phyloP scores from a whole-genome alignment of 805 yeast genomes.

The Cyberlindnera galapagoensis region DNA sequence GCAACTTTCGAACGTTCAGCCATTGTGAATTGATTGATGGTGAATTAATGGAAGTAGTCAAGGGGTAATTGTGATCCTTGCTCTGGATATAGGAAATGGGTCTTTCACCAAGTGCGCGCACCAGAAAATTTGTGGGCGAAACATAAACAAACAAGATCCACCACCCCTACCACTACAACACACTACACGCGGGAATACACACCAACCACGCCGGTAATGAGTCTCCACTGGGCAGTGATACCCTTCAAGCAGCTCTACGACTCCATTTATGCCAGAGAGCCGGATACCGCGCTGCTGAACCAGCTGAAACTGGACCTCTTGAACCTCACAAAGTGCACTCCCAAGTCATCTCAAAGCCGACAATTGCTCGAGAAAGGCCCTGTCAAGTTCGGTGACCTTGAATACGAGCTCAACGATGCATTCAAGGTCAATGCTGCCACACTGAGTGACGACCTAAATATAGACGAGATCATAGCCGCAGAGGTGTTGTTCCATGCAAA shows the following conservation, averaged over 20 bases:
- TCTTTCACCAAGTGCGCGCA: no score
- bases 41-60: no score
- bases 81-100: no score
- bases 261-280: slow-evolving; percentile 12
- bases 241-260: slow-evolving; percentile 16
- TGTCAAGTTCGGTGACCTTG: slow-evolving; percentile 44
- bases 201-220: no score
- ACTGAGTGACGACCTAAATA: slow-evolving; percentile 56
- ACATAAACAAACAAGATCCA: no score
- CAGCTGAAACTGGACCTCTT: slow-evolving; percentile 40
- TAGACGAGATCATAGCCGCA: slow-evolving; percentile 75
- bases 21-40: no score
- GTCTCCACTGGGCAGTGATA: slow-evolving; percentile 17
- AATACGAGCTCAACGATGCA: slow-evolving; percentile 54
- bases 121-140: no score
- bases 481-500: slow-evolving; percentile 52
- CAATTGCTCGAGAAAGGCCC: slow-evolving; percentile 38
- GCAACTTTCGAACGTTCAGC: slow-evolving; percentile 26
- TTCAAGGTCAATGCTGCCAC: slow-evolving; percentile 55
- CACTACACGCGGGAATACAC: no score
- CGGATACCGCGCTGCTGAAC: slow-evolving; percentile 10
- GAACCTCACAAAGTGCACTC: slow-evolving; percentile 34
- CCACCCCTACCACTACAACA: no score
- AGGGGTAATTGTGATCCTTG: no score
- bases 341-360: slow-evolving; percentile 42